Evolutionary conservation across 768 basidiomycete genomes (phyloP), one percentile per base, ranked within the genome.

Genomic region (Tephrocybe sp.): DNA sequence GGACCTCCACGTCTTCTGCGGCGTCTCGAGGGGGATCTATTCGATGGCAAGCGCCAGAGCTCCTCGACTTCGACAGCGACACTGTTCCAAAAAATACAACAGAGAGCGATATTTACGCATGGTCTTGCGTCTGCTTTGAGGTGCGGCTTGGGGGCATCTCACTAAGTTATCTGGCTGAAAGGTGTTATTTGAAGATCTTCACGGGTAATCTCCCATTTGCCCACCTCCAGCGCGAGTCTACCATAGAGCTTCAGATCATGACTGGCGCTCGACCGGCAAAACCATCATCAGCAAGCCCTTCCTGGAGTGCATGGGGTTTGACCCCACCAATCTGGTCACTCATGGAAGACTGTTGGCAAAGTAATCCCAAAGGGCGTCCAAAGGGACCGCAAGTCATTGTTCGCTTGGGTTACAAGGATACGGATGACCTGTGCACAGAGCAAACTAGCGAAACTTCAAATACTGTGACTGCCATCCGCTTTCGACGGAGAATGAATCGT

Each of bases 11-110:
- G n/a, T 34, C 45, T 3, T 57, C 60, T 5, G 26, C 19, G 3
- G 4, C 10, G 13, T 51, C 50, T 16, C 26, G 23, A 5, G 54
- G 52, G 38, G 62, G 63, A 2, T 60, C 63, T 8, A 39, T 59
- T 9, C 23, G 63, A 44, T 66, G 63, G 63, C 57, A 59, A 31
- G 65, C 65, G 6, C 65, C 65, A 1, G 65, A 66, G 39, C 44
- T 65, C 8, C 46, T 60, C 16, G 52, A 41, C 30, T 31, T 48
- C 4, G 48, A 43, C 19, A 17, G 33, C 34, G 39, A 49, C 32
- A 32, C 45, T 16, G 34, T 16, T 3, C 36, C 30, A 7, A 16
- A 59, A 33, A 30, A 50, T 26, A 57, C 51, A n/a, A 60, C 59
- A 19, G 54, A 52, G 1, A 64, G 60, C 14, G 65, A 65, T 52